Conservation (phyloP, 768 basidiomycete genomes). For the Postia placenta region DNA sequence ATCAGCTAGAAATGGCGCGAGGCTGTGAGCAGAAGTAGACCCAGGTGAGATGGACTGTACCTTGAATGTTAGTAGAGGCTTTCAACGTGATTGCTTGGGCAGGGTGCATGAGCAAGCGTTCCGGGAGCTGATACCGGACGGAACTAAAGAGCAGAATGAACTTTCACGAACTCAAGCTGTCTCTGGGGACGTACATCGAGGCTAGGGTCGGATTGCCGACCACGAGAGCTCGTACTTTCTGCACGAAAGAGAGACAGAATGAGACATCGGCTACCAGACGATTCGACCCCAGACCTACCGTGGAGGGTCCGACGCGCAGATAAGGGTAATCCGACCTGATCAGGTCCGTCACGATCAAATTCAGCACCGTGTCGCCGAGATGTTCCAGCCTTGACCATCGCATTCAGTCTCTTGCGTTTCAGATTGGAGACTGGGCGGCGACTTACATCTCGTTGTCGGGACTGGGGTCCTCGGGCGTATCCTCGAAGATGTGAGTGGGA, state of each 20-base stretch:
- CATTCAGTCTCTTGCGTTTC: background rate
- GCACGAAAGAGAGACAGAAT: background rate
- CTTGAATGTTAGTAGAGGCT: conserved; percentile 68
- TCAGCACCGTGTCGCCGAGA: conserved; percentile 70
- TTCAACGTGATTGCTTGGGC: conserved; percentile 69
- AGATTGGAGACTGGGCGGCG: background rate
- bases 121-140: conserved; percentile 56
- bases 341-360: conserved; percentile 58
- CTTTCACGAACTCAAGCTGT: background rate
- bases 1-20: conserved; percentile 46
- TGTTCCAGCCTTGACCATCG: conserved; percentile 54
- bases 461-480: conserved; percentile 61
- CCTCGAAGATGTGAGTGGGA: conserved; percentile 73
- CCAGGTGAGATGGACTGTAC: conserved; percentile 28
- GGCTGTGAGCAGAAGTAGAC: conserved; percentile 5
- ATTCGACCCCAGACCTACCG: conserved; percentile 38
- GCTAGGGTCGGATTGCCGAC: conserved; percentile 74
- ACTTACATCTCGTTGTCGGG: conserved; percentile 79
- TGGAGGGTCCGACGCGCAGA: conserved; percentile 71
- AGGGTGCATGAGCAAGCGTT: conserved; percentile 55
- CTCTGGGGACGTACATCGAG: conserved; percentile 42
- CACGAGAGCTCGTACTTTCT: conserved; percentile 77
- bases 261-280: background rate
- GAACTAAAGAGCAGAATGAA: conserved; percentile 38
- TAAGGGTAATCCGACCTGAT: conserved; percentile 60